These are phyloP conservation scores for Echria macrotheca DNA, from an alignment of 495 filamentous ascomycete genomes.

Conservation along the genomic window DNA sequence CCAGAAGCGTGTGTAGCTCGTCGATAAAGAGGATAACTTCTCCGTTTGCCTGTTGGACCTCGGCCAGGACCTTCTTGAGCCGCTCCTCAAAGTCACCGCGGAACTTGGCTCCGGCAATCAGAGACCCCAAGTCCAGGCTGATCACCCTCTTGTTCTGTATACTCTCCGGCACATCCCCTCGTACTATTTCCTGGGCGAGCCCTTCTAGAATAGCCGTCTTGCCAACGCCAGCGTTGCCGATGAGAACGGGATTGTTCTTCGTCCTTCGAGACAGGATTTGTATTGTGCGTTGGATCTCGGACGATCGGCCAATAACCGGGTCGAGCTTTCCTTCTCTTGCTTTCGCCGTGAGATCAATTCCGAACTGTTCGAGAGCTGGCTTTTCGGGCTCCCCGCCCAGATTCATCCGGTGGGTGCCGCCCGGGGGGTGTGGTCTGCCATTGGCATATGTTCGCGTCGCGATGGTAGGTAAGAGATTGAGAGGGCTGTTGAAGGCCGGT, in stretches of 20 bases:
- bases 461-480: conserved; percentile 23
- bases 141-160: conserved; percentile 93
- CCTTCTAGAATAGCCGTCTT: conserved; percentile 96
- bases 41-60: conserved; percentile 84
- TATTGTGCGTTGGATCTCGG: conserved; percentile 88
- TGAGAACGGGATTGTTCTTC: conserved; percentile 95
- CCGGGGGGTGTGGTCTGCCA: conserved; percentile 78
- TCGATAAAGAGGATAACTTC: conserved; percentile 93
- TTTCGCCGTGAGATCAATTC: conserved; percentile 80
- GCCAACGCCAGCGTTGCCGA: conserved; percentile 86
- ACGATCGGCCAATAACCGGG: conserved; percentile 88
- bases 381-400: conserved; percentile 75
- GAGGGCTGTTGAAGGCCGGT: conserved; percentile 6
- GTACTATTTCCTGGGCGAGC: conserved; percentile 82
- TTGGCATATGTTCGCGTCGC: conserved; percentile 60
- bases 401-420: conserved; percentile 91
- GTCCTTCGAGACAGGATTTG: conserved; percentile 88
- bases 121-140: conserved; percentile 75
- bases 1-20: conserved; percentile 86
- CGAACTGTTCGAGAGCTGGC: conserved; percentile 81
- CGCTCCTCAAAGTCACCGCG: conserved; percentile 95
- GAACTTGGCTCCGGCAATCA: conserved; percentile 95
- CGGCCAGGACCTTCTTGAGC: conserved; percentile 81
- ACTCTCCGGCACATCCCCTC: conserved; percentile 91
- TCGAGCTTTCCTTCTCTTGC: conserved; percentile 89